phyloP scores from a whole-genome alignment of 768 basidiomycete genomes.

The Hydnomerulius pinastri region DNA sequence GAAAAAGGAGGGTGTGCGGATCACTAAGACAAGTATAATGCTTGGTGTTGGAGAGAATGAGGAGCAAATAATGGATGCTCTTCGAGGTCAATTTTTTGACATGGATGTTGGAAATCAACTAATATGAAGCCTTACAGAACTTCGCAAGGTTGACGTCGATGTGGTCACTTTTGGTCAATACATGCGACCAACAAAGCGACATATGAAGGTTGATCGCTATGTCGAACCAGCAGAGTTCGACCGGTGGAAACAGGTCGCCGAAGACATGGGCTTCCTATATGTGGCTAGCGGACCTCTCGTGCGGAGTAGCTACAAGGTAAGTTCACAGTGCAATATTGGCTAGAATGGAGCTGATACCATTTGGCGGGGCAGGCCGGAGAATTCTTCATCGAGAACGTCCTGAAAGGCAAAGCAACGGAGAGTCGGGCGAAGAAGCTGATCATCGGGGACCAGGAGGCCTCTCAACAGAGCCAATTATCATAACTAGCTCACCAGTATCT shows the following conservation, averaged over 20 bases:
- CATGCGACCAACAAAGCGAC: constrained; percentile 98
- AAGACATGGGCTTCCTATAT: constrained; percentile 94
- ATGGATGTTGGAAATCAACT: background rate
- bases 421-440: constrained; percentile 39
- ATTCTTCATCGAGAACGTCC: constrained; percentile 90
- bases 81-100: constrained; percentile 61
- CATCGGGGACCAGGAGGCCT: constrained; percentile 16
- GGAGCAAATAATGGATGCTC: constrained; percentile 77
- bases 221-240: constrained; percentile 94
- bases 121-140: constrained; percentile 51
- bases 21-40: constrained; percentile 99
- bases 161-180: constrained; percentile 99
- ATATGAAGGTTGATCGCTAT: constrained; percentile 99
- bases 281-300: constrained; percentile 97
- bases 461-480: constrained; percentile 10
- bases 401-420: constrained; percentile 58
- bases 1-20: constrained; percentile 77
- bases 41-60: constrained; percentile 92
- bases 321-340: constrained; percentile 19
- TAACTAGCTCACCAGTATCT: background rate
- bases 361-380: constrained; percentile 76
- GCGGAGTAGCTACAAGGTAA: constrained; percentile 94
- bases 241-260: constrained; percentile 86
- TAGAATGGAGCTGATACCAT: background rate
- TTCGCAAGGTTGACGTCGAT: constrained; percentile 87